Base-by-base conservation (phyloP, 371 early-diverging fungal genomes). In the Actinomortierella ambigua region DNA sequence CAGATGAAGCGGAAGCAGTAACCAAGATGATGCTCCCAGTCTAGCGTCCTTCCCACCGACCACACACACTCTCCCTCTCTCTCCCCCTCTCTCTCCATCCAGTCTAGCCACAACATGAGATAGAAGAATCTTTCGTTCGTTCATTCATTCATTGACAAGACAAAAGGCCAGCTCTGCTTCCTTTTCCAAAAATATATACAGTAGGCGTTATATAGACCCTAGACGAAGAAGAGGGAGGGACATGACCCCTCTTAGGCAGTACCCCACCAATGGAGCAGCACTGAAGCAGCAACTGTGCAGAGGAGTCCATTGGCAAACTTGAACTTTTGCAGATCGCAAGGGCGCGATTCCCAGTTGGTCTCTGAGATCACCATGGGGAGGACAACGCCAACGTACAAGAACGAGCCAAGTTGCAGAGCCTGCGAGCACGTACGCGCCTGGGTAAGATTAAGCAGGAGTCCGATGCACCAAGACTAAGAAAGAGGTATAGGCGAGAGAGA, bases 221-320 rank as follows among this genome's bases (percentile, higher is more conserved):
- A n/a, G n/a, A n/a, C n/a, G n/a, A n/a, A n/a, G n/a, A n/a, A n/a
- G n/a, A n/a, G n/a, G n/a, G n/a, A n/a, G n/a, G 18, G 29, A 42
- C 18, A 15, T 48, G 34, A 17, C 23, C 3, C 2, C 9, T 13
- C 50, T 61, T 66, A 73, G 23, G 59, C 67, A 28, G 73, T 73
- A 17, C 73, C 73, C 73, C 73, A 73, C 73, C 63, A 73, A 44
- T 73, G 73, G 63, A 73, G 58, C 26, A 66, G 9, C 39, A 63
- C 62, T 39, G 67, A 40, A 24, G 66, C 44, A 34, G 66, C 3
- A 22, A 73, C 42, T 8, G 67, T 73, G 63, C 67, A 66, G 43
- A 56, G 59, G 48, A 73, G 63, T 15, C 67, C 63, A 18, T 63
- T 63, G 46, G 66, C 56, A 6, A 66, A 42, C 61, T 73, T 73